A percentile compares a stretch with the other conserved stretches of the same genome.
phyloP scores from a whole-genome alignment of 768 basidiomycete species.

The Tulasnella sp. region DNA sequence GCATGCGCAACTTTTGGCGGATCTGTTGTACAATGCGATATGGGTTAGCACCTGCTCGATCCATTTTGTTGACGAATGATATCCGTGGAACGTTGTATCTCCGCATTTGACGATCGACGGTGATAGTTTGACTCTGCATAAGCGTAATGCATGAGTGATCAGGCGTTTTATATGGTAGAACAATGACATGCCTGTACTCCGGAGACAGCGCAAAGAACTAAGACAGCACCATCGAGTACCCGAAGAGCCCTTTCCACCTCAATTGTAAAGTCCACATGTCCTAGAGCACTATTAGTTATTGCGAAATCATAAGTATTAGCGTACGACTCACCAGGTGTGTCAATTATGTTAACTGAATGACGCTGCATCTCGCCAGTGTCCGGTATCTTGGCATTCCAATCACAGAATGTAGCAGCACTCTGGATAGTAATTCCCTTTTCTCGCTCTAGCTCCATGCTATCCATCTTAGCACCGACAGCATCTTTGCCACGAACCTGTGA shows the following conservation, averaged over 20 bases:
- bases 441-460: slow-evolving; percentile 96
- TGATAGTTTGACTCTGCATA: slow-evolving; percentile 86
- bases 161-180: neutral
- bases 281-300: slow-evolving; percentile 29
- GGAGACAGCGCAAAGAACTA: slow-evolving; percentile 93
- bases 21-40: slow-evolving; percentile 92
- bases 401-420: slow-evolving; percentile 95
- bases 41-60: slow-evolving; percentile 94
- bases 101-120: slow-evolving; percentile 97
- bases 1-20: slow-evolving; percentile 76
- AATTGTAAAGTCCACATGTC: slow-evolving; percentile 99
- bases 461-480: slow-evolving; percentile 98
- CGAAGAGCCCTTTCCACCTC: slow-evolving; percentile 95
- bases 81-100: slow-evolving; percentile 91
- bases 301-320: neutral
- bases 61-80: slow-evolving; percentile 99
- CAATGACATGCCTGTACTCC: slow-evolving; percentile 64
- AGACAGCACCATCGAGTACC: slow-evolving; percentile 89
- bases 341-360: slow-evolving; percentile 94
- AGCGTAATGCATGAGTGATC: neutral
- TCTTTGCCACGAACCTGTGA: slow-evolving; percentile 83
- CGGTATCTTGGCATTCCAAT: slow-evolving; percentile 70
- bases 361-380: slow-evolving; percentile 54
- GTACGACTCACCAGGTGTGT: slow-evolving; percentile 66
- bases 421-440: slow-evolving; percentile 99